These are phyloP conservation scores for Colletotrichum plurivorum DNA, from an alignment of 2,329 filamentous ascomycete genomes.

Conservation along the genomic window DNA sequence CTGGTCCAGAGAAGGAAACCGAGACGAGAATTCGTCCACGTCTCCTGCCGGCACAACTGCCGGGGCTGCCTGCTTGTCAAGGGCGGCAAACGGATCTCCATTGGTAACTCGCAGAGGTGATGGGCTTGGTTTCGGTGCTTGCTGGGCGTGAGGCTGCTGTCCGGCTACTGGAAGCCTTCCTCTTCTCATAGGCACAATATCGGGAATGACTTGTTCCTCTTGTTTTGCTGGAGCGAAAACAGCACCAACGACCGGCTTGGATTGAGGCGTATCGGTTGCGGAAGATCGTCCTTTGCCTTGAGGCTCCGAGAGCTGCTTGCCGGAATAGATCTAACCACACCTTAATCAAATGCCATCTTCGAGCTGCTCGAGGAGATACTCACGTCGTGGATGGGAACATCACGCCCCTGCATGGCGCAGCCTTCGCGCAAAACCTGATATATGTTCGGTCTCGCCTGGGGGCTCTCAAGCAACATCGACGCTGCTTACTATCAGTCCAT, in stretches of 20 bases:
- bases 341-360: conserved; percentile 41
- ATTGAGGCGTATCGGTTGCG: conserved; percentile 64
- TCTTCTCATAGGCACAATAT: conserved; percentile 94
- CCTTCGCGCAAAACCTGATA: conserved; percentile 92
- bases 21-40: conserved; percentile 84
- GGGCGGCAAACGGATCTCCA: conserved; percentile 89
- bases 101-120: conserved; percentile 79
- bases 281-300: conserved; percentile 66
- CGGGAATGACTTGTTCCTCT: conserved; percentile 81
- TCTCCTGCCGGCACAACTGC: conserved; percentile 53
- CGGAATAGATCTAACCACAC: conserved; percentile 77
- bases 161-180: conserved; percentile 74
- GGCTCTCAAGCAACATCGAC: conserved; percentile 91
- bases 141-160: conserved; percentile 55
- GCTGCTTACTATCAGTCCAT: conserved; percentile 62
- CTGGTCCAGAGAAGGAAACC: conserved; percentile 93
- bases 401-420: conserved; percentile 89
- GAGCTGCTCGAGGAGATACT: conserved; percentile 50
- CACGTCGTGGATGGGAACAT: conserved; percentile 91
- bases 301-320: conserved; percentile 74
- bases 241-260: conserved; percentile 79
- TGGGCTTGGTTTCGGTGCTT: conserved; percentile 69
- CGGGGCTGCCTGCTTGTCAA: conserved; percentile 77
- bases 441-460: conserved; percentile 86
- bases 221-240: conserved; percentile 83